A percentile compares a stretch with the other conserved stretches of the same genome.
These are phyloP conservation scores for Nitzschia sp. DNA, from an alignment of 108 stramenopile species.

Conservation along the genomic window DNA sequence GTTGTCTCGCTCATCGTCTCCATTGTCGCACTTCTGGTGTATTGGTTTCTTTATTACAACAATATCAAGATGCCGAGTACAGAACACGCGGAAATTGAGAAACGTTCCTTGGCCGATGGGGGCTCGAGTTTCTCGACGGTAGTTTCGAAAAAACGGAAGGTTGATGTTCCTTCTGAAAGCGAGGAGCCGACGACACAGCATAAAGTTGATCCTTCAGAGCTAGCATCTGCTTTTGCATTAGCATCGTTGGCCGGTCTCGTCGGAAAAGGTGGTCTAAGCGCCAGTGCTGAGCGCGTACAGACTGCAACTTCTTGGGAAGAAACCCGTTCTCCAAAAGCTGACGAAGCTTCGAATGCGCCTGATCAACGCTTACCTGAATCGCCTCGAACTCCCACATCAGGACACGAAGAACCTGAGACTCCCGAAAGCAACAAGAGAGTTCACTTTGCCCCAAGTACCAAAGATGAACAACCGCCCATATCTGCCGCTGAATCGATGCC, in stretches of 20 bases:
- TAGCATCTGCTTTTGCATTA: slow-evolving; percentile 44
- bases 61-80: not conserved
- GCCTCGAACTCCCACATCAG: slow-evolving; percentile 7
- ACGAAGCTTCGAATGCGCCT: slow-evolving; percentile 9
- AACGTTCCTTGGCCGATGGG: not conserved
- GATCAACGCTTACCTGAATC: slow-evolving; percentile 25
- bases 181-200: not conserved
- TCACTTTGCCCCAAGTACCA: slow-evolving; percentile 36
- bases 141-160: not conserved
- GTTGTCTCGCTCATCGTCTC: too few species aligned
- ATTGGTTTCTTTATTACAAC: too few species aligned
- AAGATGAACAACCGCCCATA: slow-evolving; percentile 1
- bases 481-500: not conserved
- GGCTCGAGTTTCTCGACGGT: not conserved
- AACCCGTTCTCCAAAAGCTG: slow-evolving; percentile 25
- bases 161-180: not conserved
- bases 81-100: slow-evolving; percentile 4
- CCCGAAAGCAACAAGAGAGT: slow-evolving; percentile 18
- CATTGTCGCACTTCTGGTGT: not conserved
- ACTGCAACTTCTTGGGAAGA: slow-evolving; percentile 25
- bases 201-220: slow-evolving; percentile 31
- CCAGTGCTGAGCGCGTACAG: not conserved
- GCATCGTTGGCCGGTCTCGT: slow-evolving; percentile 28
- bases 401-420: slow-evolving; percentile 1
- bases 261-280: not conserved